A percentile compares a stretch with the other conserved stretches of the same genome.
Conservation (phyloP, 1,284 basidiomycete genomes). For the Malassezia yamatoensis region DNA sequence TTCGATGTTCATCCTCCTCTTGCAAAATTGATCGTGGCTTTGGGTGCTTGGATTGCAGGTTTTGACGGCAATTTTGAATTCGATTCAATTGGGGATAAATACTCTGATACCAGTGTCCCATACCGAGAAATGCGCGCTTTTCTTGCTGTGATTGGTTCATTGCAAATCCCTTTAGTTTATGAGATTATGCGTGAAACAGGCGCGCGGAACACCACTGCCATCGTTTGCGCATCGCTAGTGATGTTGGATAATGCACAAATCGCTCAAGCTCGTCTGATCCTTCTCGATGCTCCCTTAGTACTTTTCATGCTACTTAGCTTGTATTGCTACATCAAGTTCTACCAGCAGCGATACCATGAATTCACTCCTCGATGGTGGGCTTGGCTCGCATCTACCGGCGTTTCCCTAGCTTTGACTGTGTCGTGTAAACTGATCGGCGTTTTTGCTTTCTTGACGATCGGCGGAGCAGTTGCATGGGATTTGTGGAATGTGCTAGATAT, state of each 20-base stretch:
- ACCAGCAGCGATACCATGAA: slow-evolving; percentile 72
- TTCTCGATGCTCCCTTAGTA: slow-evolving; percentile 85
- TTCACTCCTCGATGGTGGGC: slow-evolving; percentile 64
- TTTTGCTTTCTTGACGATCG: slow-evolving; percentile 79
- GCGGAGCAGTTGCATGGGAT: slow-evolving; percentile 80
- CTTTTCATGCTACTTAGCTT: slow-evolving; percentile 92
- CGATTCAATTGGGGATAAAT: slow-evolving; percentile 88
- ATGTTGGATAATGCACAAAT: slow-evolving; percentile 97
- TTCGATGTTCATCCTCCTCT: slow-evolving; percentile 96
- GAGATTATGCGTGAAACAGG: slow-evolving; percentile 96
- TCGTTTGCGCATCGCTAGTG: slow-evolving; percentile 74
- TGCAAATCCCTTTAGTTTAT: slow-evolving; percentile 83
- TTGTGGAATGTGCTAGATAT: slow-evolving; percentile 89
- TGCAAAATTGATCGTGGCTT: slow-evolving; percentile 53
- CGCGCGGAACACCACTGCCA: slow-evolving; percentile 75
- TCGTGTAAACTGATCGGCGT: slow-evolving; percentile 97
- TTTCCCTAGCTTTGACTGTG: slow-evolving; percentile 87
- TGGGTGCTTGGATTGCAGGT: slow-evolving; percentile 89
- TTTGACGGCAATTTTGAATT: slow-evolving; percentile 90
- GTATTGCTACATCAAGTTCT: slow-evolving; percentile 89
- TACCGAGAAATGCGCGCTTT: slow-evolving; percentile 86
- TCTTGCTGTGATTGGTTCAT: slow-evolving; percentile 76
- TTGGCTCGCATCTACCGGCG: slow-evolving; percentile 82
- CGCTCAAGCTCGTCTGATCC: slow-evolving; percentile 85
- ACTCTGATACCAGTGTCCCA: slow-evolving; percentile 74